Evolutionary conservation across 2,329 filamentous ascomycete genomes (phyloP), one percentile per base, ranked within the genome.

Genomic region (Botrytis elliptica): DNA sequence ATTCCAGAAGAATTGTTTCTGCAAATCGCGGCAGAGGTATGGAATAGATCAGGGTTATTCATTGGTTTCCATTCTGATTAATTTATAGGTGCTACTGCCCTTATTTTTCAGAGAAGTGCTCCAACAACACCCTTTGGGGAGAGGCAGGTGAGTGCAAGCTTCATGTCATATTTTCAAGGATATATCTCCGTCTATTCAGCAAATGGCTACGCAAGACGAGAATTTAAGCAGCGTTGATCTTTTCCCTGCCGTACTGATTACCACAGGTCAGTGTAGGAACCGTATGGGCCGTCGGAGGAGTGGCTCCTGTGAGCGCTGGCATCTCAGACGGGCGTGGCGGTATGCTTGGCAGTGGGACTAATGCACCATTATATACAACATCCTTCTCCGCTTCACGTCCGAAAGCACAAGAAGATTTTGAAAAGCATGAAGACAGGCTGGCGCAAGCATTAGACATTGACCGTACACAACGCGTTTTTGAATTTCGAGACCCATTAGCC

Each of bases 401-500:
- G 9, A 85, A 82, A 64, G 80, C 85, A 1, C 86, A 88, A 55
- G 89, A 92, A 55, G 89, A 93, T 59, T 83, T 87, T 20, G 88
- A 91, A 73, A 89, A 88, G 70, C 92, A 97, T 79, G 89, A 92
- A 78, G 88, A 88, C 59, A 89, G 94, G 42, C 83, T 99, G 72
- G 94, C 95, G 14, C 85, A 91, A 25, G 96, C 96, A 4, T 85
- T 98, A 70, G 88, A 93, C n/a, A 87, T 98, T 75, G 90, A 97
- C 80, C 90, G 89, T 64, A 85, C 88, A 44, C 85, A 87, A 40
- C 89, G 89, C 75, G 84, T 97, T 22, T 85, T 97, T 44, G 86
- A 87, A 59, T 90, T 89, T 76, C 79, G 75, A 46, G 78, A 80
- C 70, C 75, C 75, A 46, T 76, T 79, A 46, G 74, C 72, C 33